Conservation (phyloP, 306 rosid species). For the Vigna hirtella region DNA sequence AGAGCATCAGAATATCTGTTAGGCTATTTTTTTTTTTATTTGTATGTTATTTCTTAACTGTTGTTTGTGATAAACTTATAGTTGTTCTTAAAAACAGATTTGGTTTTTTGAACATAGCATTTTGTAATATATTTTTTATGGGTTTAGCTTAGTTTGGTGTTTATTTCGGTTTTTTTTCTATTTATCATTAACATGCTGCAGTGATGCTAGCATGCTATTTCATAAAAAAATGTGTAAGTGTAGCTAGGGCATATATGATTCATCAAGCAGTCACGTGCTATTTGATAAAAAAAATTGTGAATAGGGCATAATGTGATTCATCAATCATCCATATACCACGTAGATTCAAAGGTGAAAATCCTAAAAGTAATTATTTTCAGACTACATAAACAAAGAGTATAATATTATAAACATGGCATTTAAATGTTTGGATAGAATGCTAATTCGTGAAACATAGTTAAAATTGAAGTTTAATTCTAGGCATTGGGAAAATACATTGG, state of each 20-base stretch:
- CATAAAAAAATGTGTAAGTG: too few species aligned
- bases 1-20: background rate
- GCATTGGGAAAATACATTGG: too few species aligned
- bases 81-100: too few species aligned
- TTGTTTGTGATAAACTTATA: background rate
- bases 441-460: background rate
- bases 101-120: too few species aligned
- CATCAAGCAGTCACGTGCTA: too few species aligned
- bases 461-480: too few species aligned
- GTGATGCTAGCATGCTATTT: too few species aligned
- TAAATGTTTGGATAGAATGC: background rate
- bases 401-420: background rate
- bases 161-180: too few species aligned
- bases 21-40: background rate
- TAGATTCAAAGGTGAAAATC: background rate
- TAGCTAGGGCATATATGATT: too few species aligned
- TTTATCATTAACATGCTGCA: too few species aligned
- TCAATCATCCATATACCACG: background rate
- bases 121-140: too few species aligned
- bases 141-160: too few species aligned
- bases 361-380: background rate
- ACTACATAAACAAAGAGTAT: background rate
- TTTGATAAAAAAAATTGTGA: background rate
- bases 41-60: background rate
- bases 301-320: background rate